Evolutionary conservation across 2,329 filamentous ascomycete species (phyloP), one percentile per base, ranked within the genome.

Genomic region (Aspergillus udagawae): DNA sequence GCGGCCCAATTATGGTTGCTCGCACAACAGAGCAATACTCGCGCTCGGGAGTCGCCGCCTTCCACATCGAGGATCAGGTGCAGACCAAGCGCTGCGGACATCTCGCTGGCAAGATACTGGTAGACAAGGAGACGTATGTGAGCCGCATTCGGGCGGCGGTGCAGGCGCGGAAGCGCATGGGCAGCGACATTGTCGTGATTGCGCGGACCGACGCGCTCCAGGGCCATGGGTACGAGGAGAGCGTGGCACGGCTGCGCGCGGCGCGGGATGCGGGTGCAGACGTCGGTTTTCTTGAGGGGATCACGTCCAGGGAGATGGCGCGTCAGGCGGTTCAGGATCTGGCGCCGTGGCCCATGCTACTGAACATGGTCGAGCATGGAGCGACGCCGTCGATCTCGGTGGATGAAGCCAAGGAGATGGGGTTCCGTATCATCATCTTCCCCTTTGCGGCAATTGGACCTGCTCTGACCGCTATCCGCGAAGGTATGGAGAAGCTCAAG

Each of bases 1-100:
- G 80, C 47, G 80, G 81, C 0, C 73, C 75, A n/a, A 71, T 76
- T 49, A 77, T 77, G 74, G 74, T 82, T 35, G 75, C 78, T 12
- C 75, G 79, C 17, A 81, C 80, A 4, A 77, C 80, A 4, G 72
- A 75, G 25, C 72, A 78, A 51, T 83, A 83, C 68, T 77, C 78
- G 25, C 77, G 79, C 49, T 75, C 80, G 3, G 82, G 82, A 25
- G 79, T 85, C 2, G 82, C 83, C 1, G 82, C 75, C 9, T 75
- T 84, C 48, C 83, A 85, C 65, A 78, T 85, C 61, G 82, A 85
- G 68, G 83, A 85, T 67, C 81, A 85, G 65, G 77, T 83, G 7
- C 73, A 75, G 58, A 75, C 71, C 17, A 77, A 77, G 56, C 70
- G 74, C 20, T 77, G 75, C 56, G 74, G 75, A 1, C 74, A 77